Base-by-base conservation (phyloP, 2,329 filamentous ascomycete genomes). In the Arthrobotrys iridis region DNA sequence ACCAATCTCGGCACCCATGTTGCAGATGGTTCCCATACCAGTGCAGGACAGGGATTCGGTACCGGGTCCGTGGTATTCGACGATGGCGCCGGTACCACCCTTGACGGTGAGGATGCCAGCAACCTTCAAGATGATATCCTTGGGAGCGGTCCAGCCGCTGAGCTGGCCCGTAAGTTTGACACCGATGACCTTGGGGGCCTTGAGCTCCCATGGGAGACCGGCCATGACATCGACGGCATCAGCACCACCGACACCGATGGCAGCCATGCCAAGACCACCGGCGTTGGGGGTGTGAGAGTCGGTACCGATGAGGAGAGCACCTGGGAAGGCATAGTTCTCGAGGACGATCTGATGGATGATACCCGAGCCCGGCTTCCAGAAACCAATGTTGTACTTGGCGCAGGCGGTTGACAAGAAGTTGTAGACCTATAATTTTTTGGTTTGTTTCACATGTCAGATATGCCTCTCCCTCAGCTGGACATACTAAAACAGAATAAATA, bases 351-450 rank as follows among this genome's bases (percentile, higher is more conserved):
- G 95, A 86, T 99, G 95, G 81, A 99, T 99, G 83, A 98, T 99
- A 88, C 95, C 95, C 83, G 94, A 97, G 80, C 95, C 95, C 78
- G 95, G 95, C 84, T 89, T 93, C 95, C 95, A 99, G 90, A 98
- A 98, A 87, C 95, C 95, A 83, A 98, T 98, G 88, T 98, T 94
- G 88, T 98, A 99, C 87, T 98, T 99, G 82, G 93, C 93, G 83
- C 94, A 98, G 79, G 94, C 91, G 77, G 90, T 90, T 77, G 93
- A 88, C 82, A 99, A 86, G 88, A 99, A 99, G 85, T 98, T 91
- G 86, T 98, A 99, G 80, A 99, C 95, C 63, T 71, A 20, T 20
- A 35, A 28, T 62, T 59, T 33, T n/a, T n/a, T n/a, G n/a, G n/a
- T n/a, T n/a, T n/a, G n/a, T n/a, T n/a, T 62, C 28, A 55, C 28